phyloP scores from a whole-genome alignment of 306 rosid species.

The Acacia melanoxylon region DNA sequence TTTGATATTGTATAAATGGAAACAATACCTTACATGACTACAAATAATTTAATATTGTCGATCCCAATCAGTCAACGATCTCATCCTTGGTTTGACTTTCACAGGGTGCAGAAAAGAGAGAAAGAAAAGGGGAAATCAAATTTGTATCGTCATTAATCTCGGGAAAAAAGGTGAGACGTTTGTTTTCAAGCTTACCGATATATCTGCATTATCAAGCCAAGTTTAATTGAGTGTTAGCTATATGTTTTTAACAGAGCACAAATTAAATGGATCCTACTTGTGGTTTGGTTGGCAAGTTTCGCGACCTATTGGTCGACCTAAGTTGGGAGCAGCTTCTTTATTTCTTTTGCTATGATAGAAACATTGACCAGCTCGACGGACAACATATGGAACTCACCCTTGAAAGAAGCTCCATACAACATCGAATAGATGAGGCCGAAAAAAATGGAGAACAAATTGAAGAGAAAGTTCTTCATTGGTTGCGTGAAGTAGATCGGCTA shows the following conservation, averaged over 20 bases:
- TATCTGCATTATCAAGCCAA: not conserved
- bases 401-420: not conserved
- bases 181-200: too few relatives aligned
- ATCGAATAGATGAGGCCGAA: not conserved
- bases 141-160: too few relatives aligned
- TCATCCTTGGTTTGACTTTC: too few relatives aligned
- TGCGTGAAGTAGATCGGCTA: not conserved
- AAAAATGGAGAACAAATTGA: not conserved
- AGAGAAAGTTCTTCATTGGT: not conserved
- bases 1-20: too few relatives aligned
- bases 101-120: not conserved
- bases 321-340: not conserved
- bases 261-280: not conserved
- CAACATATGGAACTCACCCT: not conserved
- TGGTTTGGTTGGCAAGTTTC: not conserved
- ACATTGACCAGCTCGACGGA: not conserved
- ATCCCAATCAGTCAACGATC: not conserved
- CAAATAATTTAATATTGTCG: too few relatives aligned
- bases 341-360: not conserved
- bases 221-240: not conserved
- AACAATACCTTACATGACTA: not conserved
- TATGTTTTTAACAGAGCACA: not conserved
- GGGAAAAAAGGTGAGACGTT: not conserved
- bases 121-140: too few relatives aligned
- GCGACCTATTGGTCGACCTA: not conserved